Percentiles rank a stretch among this genome's conserved stretches.
phyloP scores from a whole-genome alignment of 2,329 filamentous ascomycete genomes.

The Talaromyces sp. region DNA sequence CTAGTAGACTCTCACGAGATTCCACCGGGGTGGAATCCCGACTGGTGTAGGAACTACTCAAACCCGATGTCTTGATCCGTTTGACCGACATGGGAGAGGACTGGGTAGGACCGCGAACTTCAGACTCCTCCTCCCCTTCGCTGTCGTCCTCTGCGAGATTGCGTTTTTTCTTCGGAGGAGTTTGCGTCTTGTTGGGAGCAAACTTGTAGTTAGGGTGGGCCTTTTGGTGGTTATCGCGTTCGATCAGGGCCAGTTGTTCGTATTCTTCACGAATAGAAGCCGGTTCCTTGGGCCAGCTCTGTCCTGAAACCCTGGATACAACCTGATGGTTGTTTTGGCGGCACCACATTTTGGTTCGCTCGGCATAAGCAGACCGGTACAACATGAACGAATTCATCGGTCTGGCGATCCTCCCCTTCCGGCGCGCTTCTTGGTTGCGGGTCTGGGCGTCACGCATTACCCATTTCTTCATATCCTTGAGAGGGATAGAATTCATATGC shows the following conservation, averaged over 20 bases:
- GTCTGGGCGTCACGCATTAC: slow-evolving; percentile 65
- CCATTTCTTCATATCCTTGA: slow-evolving; percentile 74
- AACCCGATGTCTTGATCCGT: slow-evolving; percentile 20
- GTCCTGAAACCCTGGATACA: slow-evolving; percentile 79
- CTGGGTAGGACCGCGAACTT: slow-evolving; percentile 12
- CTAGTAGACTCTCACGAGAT: slow-evolving; percentile 17
- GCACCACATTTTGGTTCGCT: slow-evolving; percentile 75
- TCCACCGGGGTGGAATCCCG: slow-evolving; percentile 32
- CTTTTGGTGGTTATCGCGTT: slow-evolving; percentile 75
- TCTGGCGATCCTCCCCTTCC: slow-evolving; percentile 72
- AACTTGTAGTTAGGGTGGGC: slow-evolving; percentile 95
- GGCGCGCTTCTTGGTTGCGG: slow-evolving; percentile 60
- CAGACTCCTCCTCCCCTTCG: slow-evolving; percentile 29
- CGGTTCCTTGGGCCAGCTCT: slow-evolving; percentile 78
- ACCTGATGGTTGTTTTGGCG: slow-evolving; percentile 88
- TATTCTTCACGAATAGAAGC: slow-evolving; percentile 67
- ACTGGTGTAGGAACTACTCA: slow-evolving; percentile 24
- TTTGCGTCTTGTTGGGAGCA: slow-evolving; percentile 66
- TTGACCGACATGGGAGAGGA: slow-evolving; percentile 4
- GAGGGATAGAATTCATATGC: slow-evolving; percentile 41
- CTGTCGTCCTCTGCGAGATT: slow-evolving; percentile 31
- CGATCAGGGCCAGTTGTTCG: slow-evolving; percentile 69
- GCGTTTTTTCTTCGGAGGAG: slow-evolving; percentile 43
- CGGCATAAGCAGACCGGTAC: slow-evolving; percentile 87
- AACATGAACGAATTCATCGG: slow-evolving; percentile 99